These are phyloP conservation scores for Skeletonema menzelii DNA, from an alignment of 108 stramenopile genomes.

Conservation along the genomic window DNA sequence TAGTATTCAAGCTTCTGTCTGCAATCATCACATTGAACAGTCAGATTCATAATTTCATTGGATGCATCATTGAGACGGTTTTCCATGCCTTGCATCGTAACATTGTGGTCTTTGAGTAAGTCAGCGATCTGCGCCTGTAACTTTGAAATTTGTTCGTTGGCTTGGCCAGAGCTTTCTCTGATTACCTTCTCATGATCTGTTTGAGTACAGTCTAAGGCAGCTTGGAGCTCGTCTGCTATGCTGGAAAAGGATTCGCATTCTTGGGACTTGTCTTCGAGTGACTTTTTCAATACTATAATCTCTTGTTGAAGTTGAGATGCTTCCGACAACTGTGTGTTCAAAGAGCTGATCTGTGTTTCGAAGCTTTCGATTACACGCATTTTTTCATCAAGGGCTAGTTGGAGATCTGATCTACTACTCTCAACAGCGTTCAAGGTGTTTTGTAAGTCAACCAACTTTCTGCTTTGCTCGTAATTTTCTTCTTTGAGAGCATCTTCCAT, in stretches of 20 bases:
- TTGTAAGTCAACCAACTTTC: constrained; percentile 15
- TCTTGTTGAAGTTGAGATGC: constrained; percentile 18
- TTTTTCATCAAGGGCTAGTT: constrained; percentile 21
- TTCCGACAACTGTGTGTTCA: constrained; percentile 11
- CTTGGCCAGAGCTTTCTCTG: not conserved
- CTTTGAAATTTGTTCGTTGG: constrained; percentile 28
- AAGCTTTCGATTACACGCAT: constrained; percentile 1
- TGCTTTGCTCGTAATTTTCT: constrained; percentile 24
- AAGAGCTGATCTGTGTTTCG: constrained; percentile 13
- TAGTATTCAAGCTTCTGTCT: constrained; percentile 22
- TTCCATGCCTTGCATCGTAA: constrained; percentile 25
- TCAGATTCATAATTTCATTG: constrained; percentile 11
- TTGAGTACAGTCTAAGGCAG: constrained; percentile 16
- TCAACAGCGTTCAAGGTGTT: constrained; percentile 8
- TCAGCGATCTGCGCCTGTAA: constrained; percentile 31
- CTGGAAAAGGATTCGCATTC: constrained; percentile 12
- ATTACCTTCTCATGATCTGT: not conserved
- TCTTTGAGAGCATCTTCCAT: constrained; percentile 10
- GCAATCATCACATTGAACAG: constrained; percentile 18
- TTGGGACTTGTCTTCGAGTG: constrained; percentile 18
- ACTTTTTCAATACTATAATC: constrained; percentile 2
- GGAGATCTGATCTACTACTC: constrained; percentile 21
- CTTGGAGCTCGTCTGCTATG: constrained; percentile 17
- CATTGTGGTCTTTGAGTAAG: constrained; percentile 24
- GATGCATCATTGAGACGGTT: constrained; percentile 22